Evolutionary conservation across 768 basidiomycete genomes (phyloP), one percentile per base, ranked within the genome.

Genomic region (Galerina sulciceps): DNA sequence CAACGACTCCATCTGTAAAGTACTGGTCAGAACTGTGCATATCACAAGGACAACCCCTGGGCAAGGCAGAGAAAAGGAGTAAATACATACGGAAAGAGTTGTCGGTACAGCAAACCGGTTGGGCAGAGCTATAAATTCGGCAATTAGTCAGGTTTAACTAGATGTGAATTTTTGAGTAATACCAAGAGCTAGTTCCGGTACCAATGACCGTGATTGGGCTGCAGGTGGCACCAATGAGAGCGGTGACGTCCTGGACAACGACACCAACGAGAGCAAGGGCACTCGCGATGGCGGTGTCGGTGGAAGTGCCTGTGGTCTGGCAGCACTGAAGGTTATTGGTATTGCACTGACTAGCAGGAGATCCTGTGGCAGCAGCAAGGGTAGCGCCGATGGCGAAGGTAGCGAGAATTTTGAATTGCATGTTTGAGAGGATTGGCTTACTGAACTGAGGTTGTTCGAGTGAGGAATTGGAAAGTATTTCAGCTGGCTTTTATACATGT

Each of bases 291-390:
- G 51, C 14, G 0, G 49, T 22, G 17, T 50, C 51, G 41, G 22
- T 35, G 3, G 58, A 50, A 18, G 53, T 14, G 41, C 66, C 57
- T 20, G 56, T 60, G 38, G 53, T 63, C 43, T 64, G 17, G 64
- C 71, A 65, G 65, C 71, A 73, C 37, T 70, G 67, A 20, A 72
- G 35, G 23, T 41, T 23, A 14, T 67, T 71, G 35, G 66, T 67
- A 48, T 64, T 66, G 64, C 67, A 68, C 51, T 66, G 62, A 40
- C 58, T 55, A 26, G 55, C 58, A 4, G 59, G 52, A 34, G 50
- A 26, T 44, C 37, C 55, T 37, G 59, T 60, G 62, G 62, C 58
- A 52, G 59, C 62, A 54, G 62, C 62, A 60, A 64, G 59, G 59
- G 52, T 47, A 47, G 62, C 52, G 13, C 46, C 36, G 35, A 58